Percentiles rank a stretch among this genome's conserved stretches.
Evolutionary conservation across 495 filamentous ascomycete genomes (phyloP).

Genomic region (Penicillium turbatum): DNA sequence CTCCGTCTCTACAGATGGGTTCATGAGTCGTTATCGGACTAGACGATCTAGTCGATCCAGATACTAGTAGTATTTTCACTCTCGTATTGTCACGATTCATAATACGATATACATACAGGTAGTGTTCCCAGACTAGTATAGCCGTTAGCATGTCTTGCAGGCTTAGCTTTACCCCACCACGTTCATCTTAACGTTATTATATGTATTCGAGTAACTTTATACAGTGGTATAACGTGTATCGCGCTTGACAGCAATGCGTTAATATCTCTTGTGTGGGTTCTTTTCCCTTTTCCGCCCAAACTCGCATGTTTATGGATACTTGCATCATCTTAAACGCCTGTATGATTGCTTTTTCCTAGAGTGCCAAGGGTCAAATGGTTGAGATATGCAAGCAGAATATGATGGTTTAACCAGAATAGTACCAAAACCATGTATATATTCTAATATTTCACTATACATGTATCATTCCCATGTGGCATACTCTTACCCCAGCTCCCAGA

Average conservation of each 20-base stretch:
- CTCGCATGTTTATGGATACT: not conserved
- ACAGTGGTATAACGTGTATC: not conserved
- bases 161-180: not conserved
- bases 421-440: not conserved
- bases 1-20: not conserved
- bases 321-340: not conserved
- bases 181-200: not conserved
- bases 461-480: not conserved
- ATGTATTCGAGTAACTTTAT: too few relatives aligned
- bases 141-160: conserved; percentile 16
- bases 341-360: conserved; percentile 3
- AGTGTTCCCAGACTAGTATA: not conserved
- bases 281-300: not conserved
- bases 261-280: not conserved
- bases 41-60: too few relatives aligned
- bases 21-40: not conserved
- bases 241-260: not conserved
- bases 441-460: not conserved
- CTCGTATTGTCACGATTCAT: not conserved
- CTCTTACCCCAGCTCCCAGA: not conserved
- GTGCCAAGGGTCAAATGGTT: not conserved
- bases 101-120: not conserved
- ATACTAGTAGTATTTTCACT: too few relatives aligned
- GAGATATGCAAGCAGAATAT: not conserved
- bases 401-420: not conserved